phyloP scores from a whole-genome alignment of 2,329 filamentous ascomycete genomes.

The Alternaria postmessia region DNA sequence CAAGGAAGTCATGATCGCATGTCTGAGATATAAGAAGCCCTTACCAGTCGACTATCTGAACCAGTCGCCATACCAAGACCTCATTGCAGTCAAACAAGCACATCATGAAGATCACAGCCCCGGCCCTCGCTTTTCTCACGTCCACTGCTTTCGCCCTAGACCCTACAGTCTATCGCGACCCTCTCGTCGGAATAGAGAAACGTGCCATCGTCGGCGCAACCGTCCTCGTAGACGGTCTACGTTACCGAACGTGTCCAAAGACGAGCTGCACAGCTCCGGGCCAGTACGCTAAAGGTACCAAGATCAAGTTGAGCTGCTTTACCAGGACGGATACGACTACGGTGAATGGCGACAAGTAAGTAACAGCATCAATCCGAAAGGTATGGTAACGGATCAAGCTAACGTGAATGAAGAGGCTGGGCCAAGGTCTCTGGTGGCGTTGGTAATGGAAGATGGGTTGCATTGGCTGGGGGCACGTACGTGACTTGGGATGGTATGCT shows the following conservation, averaged over 20 bases:
- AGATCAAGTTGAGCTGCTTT: constrained; percentile 10
- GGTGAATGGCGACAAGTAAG: constrained; percentile 12
- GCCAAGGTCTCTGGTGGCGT: constrained; percentile 1
- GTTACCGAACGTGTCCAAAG: constrained; percentile 12
- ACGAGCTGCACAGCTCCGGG: constrained; percentile 12
- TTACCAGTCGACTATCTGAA: not conserved
- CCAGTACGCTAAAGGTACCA: constrained; percentile 12
- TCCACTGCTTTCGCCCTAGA: not conserved
- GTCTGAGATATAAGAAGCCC: not conserved
- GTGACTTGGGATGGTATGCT: constrained; percentile 4
- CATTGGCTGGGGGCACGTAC: constrained; percentile 1
- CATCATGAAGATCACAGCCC: not conserved
- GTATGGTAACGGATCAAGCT: not conserved
- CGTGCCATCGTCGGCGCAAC: constrained; percentile 8
- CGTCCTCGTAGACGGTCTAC: constrained; percentile 13
- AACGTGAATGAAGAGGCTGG: constrained; percentile 3
- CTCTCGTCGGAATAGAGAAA: not conserved
- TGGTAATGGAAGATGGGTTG: constrained; percentile 9
- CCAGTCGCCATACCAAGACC: not conserved
- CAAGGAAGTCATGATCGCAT: not conserved
- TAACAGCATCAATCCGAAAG: not conserved
- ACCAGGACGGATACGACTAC: constrained; percentile 8
- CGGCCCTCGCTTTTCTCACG: not conserved
- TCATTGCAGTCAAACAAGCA: not conserved
- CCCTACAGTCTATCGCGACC: not conserved